Evolutionary conservation across 1,284 basidiomycete genomes (phyloP), one percentile per base, ranked within the genome.

Genomic region (Xanthoconium separans): DNA sequence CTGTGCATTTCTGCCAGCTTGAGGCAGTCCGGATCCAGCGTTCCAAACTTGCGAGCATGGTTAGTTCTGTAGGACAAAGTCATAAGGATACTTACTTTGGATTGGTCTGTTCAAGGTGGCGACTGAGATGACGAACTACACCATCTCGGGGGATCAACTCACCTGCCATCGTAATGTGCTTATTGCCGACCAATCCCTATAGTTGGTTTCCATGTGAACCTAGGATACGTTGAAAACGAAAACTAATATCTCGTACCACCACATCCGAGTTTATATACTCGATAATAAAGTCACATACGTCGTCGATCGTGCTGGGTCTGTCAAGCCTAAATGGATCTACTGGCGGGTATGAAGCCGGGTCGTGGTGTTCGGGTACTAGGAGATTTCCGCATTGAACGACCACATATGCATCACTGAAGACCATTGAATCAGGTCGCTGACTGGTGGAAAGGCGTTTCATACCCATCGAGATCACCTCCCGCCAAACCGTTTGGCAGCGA

Each of bases 191-290:
- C 15, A 54, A 13, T 18, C 54, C 54, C 54, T 55, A 30, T 3
- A 11, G 20, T 22, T 27, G 13, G 13, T 33, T 30, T 29, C 12
- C 29, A 18, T 55, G 29, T 54, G 11, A n/a, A 27, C 22, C 34
- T 11, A 12, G 4, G 0, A 27, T 6, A 29, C 18, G 7, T 30
- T 29, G 2, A 30, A 20, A 9, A 22, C 1, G 27, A 6, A 39
- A 24, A 7, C 5, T 22, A n/a, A 24, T 13, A 4, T 40, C 8
- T 33, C 54, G 20, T 55, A 55, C 54, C 54, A 55, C 54, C 8
- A 55, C 54, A 39, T 55, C 54, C 20, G 53, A 54, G 39, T 46
- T 45, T 44, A 54, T 54, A 36, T 54, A 54, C 30, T 54, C 54
- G 24, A 55, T 41, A 29, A 55, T 45, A 29, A 55, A 55, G 34